Evolutionary conservation across 1,139 yeast genomes (phyloP).

Genomic region (Blastobotrys illinoisensis): DNA sequence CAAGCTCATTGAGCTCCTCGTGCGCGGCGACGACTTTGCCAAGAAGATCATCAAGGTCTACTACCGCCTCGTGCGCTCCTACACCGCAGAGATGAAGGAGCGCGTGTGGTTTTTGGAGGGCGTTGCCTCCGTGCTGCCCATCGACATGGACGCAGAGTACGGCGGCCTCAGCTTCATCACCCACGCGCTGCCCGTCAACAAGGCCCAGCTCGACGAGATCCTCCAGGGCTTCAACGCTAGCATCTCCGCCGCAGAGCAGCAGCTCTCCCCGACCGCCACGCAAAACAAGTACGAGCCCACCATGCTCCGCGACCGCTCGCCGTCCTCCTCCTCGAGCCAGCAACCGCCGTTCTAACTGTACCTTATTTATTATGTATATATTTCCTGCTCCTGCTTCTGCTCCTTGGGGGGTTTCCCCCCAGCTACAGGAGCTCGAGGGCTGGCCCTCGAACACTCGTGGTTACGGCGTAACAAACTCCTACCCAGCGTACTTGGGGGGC

Average conservation of each 20-base stretch:
- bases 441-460: not conserved
- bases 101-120: slow-evolving; percentile 94
- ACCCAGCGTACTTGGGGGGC: too few species aligned
- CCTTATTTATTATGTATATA: not conserved
- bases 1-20: slow-evolving; percentile 63
- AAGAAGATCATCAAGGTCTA: slow-evolving; percentile 87
- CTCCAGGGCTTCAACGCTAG: slow-evolving; percentile 13
- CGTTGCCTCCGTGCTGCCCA: slow-evolving; percentile 65
- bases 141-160: slow-evolving; percentile 34
- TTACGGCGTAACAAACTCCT: too few species aligned
- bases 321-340: not conserved
- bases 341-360: not conserved
- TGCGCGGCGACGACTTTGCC: slow-evolving; percentile 80
- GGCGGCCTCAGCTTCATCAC: slow-evolving; percentile 37
- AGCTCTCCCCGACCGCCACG: not conserved
- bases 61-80: slow-evolving; percentile 72
- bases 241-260: slow-evolving; percentile 7
- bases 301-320: not conserved
- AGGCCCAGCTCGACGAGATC: slow-evolving; percentile 3
- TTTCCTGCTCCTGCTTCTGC: too few species aligned
- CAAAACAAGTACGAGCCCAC: not conserved
- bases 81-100: slow-evolving; percentile 81
- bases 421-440: not conserved
- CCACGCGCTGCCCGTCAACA: slow-evolving; percentile 24
- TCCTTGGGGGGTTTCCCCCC: not conserved